Evolutionary conservation across 768 basidiomycete genomes (phyloP), one percentile per base, ranked within the genome.

Genomic region (Lentinula boryana): DNA sequence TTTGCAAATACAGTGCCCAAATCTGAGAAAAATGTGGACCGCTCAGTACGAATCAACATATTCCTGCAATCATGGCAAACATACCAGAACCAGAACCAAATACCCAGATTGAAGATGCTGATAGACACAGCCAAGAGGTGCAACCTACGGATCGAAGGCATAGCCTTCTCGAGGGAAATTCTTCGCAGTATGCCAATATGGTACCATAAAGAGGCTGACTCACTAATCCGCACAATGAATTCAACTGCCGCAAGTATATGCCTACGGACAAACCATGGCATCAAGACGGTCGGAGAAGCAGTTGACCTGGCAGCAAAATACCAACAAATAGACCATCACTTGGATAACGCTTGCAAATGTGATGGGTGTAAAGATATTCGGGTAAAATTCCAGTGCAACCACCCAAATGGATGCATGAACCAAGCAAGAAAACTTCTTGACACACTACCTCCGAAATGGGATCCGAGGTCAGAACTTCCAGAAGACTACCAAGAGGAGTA

Each of bases 1-100:
- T 15, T 56, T 9, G 36, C 54, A 16, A 27, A 31, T n/a, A 7
- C 4, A 15, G 52, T 53, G 50, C 21, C 48, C 21, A 36, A 41
- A 27, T 7, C 31, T 48, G 33, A 56, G 16, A n/a, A 52, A 16
- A 33, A 57, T 65, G 10, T 66, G 63, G 1, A 0, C 9, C 51
- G 8, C 18, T 53, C 0, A 36, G 55, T 48, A 18, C 52, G 0
- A 59, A 64, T 33, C 0, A 72, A 72, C 41, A 60, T 61, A 0
- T 70, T 72, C 61, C 62, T 69, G 1, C 74, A 75, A 58, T 63
- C 56, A 8, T 75, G 72, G 71, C 59, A 57, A 15, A 13, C 60
- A 68, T 32, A 38, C 31, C 1, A 31, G 2, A 10, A 64, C 55
- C 16, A 64, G 66, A 62, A 48, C 21, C 44, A 65, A 2, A 64